Evolutionary conservation across 2,329 filamentous ascomycete genomes (phyloP).

Genomic region (Claviceps capensis): DNA sequence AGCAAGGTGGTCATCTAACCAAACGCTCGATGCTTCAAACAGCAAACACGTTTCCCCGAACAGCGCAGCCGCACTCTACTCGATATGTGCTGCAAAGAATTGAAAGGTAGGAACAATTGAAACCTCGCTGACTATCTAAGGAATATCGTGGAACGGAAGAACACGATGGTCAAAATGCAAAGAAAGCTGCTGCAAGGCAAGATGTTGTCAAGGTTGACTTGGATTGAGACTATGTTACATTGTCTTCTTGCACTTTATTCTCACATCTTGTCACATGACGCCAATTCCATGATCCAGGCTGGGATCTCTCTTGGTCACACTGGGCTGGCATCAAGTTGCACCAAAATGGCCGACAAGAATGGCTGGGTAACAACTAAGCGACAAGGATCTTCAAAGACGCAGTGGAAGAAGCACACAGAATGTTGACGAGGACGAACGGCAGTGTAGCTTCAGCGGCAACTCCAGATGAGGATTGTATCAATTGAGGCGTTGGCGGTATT

Average conservation of each 20-base stretch:
- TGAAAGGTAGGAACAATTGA: conserved; percentile 1
- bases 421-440: not conserved
- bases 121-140: not conserved
- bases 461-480: not conserved
- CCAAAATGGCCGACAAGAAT: not conserved
- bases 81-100: not conserved
- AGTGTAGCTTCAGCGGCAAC: not conserved
- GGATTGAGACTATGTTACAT: not conserved
- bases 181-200: not conserved
- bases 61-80: no score
- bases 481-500: not conserved
- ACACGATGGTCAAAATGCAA: not conserved
- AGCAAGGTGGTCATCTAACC: not conserved
- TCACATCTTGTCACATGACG: not conserved
- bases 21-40: not conserved
- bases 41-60: not conserved
- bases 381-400: not conserved
- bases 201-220: not conserved
- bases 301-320: not conserved
- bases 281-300: not conserved
- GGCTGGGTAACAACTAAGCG: not conserved
- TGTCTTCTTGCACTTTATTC: not conserved
- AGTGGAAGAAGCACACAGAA: not conserved
- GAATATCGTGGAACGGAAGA: not conserved
- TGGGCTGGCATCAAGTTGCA: not conserved